phyloP scores from a whole-genome alignment of 495 filamentous ascomycete species.

The Trichoderma parareesei region DNA sequence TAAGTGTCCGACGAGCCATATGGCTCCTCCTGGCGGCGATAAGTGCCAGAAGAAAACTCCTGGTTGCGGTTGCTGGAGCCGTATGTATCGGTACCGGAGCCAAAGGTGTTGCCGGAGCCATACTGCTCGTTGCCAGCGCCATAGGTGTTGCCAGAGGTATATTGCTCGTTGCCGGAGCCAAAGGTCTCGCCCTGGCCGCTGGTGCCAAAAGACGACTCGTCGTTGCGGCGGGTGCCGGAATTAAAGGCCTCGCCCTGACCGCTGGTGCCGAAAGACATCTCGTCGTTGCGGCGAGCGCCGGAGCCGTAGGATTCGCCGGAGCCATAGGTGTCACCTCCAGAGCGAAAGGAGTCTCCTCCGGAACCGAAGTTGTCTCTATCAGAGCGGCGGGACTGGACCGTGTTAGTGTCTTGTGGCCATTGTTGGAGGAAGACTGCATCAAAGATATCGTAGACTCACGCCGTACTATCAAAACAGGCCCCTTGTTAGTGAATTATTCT shows the following conservation, averaged over 20 bases:
- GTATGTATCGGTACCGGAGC: slow-evolving; percentile 24
- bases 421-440: not conserved
- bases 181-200: slow-evolving; percentile 14
- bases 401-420: not conserved
- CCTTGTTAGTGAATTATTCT: no score
- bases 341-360: not conserved
- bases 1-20: slow-evolving; percentile 20
- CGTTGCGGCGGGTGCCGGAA: slow-evolving; percentile 15
- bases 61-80: slow-evolving; percentile 15
- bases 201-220: slow-evolving; percentile 11
- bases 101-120: slow-evolving; percentile 21
- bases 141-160: slow-evolving; percentile 22
- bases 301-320: slow-evolving; percentile 11
- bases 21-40: slow-evolving; percentile 13
- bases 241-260: slow-evolving; percentile 15
- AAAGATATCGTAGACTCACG: not conserved
- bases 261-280: slow-evolving; percentile 15
- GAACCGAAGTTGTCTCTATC: not conserved
- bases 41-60: slow-evolving; percentile 12
- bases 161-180: slow-evolving; percentile 15
- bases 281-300: slow-evolving; percentile 12
- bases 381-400: not conserved
- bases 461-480: not conserved
- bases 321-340: not conserved
- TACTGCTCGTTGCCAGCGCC: slow-evolving; percentile 16